These are phyloP conservation scores for Potentilla sterilis DNA, from an alignment of 306 rosid genomes.

Conservation along the genomic window DNA sequence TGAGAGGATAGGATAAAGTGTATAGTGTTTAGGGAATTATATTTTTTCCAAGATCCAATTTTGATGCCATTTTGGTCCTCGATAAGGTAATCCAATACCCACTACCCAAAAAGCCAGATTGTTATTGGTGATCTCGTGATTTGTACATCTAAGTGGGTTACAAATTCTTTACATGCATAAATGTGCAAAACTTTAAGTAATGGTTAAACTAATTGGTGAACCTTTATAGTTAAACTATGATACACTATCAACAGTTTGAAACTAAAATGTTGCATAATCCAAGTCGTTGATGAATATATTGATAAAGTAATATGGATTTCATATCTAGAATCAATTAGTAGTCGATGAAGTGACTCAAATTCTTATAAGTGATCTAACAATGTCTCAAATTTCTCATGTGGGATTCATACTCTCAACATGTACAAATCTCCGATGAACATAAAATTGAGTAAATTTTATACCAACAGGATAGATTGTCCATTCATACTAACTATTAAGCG, in stretches of 20 bases:
- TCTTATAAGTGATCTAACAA: too few relatives aligned
- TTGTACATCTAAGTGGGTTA: constrained; percentile 11
- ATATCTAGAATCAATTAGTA: too few relatives aligned
- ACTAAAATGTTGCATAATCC: neutral
- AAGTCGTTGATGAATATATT: neutral
- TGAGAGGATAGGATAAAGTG: neutral
- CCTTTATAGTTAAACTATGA: neutral
- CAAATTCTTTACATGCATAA: constrained; percentile 10
- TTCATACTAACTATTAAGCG: too few relatives aligned
- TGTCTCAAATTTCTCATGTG: too few relatives aligned
- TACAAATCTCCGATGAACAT: too few relatives aligned
- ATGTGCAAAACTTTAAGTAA: neutral
- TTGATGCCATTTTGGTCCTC: constrained; percentile 20
- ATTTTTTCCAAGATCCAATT: constrained; percentile 14
- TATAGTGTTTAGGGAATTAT: neutral
- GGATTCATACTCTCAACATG: too few relatives aligned
- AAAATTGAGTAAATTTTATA: too few relatives aligned
- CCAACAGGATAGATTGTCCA: too few relatives aligned
- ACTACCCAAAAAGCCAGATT: constrained; percentile 27
- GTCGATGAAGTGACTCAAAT: too few relatives aligned
- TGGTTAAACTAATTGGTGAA: neutral
- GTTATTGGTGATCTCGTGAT: constrained; percentile 5
- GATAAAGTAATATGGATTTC: too few relatives aligned
- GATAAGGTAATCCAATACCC: constrained; percentile 29
- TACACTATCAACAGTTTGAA: neutral